Evolutionary conservation across 192 early-diverging fungal genomes (phyloP).

Genomic region (Coemansia sp.): DNA sequence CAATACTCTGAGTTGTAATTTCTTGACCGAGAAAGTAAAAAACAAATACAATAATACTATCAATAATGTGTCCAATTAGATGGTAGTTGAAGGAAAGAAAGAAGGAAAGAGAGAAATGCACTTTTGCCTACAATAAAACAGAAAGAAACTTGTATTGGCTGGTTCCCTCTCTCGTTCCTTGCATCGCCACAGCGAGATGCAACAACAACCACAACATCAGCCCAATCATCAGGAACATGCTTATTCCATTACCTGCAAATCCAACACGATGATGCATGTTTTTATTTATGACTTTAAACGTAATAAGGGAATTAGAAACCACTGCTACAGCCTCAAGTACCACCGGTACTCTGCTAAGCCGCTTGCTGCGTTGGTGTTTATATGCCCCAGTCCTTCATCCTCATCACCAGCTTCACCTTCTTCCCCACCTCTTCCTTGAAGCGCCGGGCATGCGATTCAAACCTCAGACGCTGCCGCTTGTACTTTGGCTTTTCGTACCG

Average conservation of each 20-base stretch:
- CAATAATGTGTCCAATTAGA: too few relatives aligned
- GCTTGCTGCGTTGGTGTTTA: not conserved
- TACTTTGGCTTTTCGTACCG: conserved; percentile 71
- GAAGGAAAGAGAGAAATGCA: not conserved
- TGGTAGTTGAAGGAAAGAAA: not conserved
- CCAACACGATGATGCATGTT: too few relatives aligned
- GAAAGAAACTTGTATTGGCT: not conserved
- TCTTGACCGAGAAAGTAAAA: not conserved
- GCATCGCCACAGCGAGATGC: too few relatives aligned
- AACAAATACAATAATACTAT: not conserved
- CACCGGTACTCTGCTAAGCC: not conserved
- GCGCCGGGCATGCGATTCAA: conserved; percentile 56
- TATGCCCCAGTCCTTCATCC: conserved; percentile 58
- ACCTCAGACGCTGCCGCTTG: conserved; percentile 60
- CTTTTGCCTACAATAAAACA: not conserved
- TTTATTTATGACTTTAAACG: not conserved
- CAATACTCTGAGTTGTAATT: not conserved
- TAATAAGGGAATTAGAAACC: not conserved
- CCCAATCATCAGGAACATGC: too few relatives aligned
- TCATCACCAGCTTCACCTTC: conserved; percentile 66
- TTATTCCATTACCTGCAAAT: too few relatives aligned
- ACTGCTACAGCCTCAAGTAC: too few relatives aligned
- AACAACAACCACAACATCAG: too few relatives aligned
- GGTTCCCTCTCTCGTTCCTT: not conserved
- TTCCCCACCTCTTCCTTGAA: conserved; percentile 63